These are phyloP conservation scores for Ogataea henricii DNA, from an alignment of 805 yeast species.

Conservation along the genomic window DNA sequence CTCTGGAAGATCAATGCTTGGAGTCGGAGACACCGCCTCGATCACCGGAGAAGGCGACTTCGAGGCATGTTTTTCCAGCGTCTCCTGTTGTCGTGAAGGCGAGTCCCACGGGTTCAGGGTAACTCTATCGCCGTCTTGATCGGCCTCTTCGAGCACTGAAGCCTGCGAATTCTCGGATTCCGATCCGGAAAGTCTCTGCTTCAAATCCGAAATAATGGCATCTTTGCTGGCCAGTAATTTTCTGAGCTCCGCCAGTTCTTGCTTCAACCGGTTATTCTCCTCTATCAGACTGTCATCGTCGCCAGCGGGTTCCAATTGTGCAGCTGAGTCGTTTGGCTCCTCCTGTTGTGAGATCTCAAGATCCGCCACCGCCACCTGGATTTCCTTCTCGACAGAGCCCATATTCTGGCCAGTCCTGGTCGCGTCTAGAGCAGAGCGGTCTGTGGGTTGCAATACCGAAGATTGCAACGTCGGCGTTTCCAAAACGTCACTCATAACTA, in stretches of 20 bases:
- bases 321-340: not conserved
- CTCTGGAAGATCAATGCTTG: slow-evolving; percentile 27
- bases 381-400: not conserved
- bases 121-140: not conserved
- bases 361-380: not conserved
- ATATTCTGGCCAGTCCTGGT: not conserved
- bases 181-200: not conserved
- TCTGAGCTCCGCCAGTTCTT: slow-evolving; percentile 10
- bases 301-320: not conserved
- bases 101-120: slow-evolving; percentile 28
- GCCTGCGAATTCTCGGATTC: not conserved
- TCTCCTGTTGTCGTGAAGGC: slow-evolving; percentile 25
- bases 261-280: slow-evolving; percentile 11
- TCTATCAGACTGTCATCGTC: slow-evolving; percentile 5
- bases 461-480: slow-evolving; percentile 2
- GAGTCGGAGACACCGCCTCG: slow-evolving; percentile 8
- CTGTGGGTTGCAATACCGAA: slow-evolving; percentile 1
- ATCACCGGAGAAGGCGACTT: slow-evolving; percentile 11
- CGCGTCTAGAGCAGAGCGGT: not conserved
- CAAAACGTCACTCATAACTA: not conserved
- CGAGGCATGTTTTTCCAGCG: slow-evolving; percentile 18
- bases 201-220: slow-evolving; percentile 2
- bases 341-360: not conserved
- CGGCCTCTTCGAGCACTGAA: not conserved
- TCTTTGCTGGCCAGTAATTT: slow-evolving; percentile 8